Conservation (phyloP, 2,329 filamentous ascomycete genomes). For the Cercospora berteroae region DNA sequence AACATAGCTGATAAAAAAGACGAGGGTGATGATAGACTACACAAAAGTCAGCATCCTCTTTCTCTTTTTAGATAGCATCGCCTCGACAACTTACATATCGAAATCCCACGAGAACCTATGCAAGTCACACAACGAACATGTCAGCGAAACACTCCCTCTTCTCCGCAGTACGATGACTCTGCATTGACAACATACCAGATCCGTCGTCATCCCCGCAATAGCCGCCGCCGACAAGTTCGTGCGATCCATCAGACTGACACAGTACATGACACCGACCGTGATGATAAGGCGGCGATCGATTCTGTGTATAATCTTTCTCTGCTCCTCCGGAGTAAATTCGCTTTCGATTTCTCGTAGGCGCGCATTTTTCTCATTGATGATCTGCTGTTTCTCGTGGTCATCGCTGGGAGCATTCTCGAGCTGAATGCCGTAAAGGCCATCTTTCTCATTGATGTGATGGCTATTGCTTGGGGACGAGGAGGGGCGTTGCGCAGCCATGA, state of each 20-base stretch:
- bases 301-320: constrained; percentile 58
- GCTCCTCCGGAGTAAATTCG: constrained; percentile 27
- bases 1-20: constrained; percentile 71
- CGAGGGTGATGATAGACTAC: constrained; percentile 62
- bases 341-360: constrained; percentile 9
- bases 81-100: not conserved
- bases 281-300: constrained; percentile 58
- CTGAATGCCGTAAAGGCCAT: constrained; percentile 8
- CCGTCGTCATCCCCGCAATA: constrained; percentile 60
- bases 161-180: not conserved
- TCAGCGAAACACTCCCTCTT: not conserved
- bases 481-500: not conserved
- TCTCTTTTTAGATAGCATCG: not conserved
- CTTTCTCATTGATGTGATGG: constrained; percentile 2
- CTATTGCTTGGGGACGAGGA: not conserved
- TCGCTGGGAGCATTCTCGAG: constrained; percentile 3
- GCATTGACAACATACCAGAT: constrained; percentile 28
- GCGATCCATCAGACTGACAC: constrained; percentile 52
- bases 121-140: not conserved
- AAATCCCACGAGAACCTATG: not conserved
- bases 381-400: constrained; percentile 1
- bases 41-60: constrained; percentile 28
- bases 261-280: constrained; percentile 40
- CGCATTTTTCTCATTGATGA: constrained; percentile 5
- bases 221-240: constrained; percentile 72